Conservation (phyloP, 83 land plant genomes). For the Diphasiastrum complanatum region DNA sequence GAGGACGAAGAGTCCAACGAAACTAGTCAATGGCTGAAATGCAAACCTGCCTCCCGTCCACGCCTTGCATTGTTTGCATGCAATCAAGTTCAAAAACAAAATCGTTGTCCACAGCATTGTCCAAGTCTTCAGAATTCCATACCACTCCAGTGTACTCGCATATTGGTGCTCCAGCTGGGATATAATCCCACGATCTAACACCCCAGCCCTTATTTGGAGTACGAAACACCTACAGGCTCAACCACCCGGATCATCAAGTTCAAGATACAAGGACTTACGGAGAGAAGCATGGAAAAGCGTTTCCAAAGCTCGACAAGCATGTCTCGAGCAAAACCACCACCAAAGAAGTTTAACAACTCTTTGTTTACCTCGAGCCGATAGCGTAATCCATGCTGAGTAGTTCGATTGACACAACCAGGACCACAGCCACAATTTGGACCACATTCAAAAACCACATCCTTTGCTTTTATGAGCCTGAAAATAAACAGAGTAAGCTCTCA, state of each 20-base stretch:
- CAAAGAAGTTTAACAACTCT: slow-evolving; percentile 4
- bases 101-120: slow-evolving; percentile 36
- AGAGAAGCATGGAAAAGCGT: too few relatives aligned
- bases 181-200: slow-evolving; percentile 80
- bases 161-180: slow-evolving; percentile 87
- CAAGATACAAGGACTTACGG: too few relatives aligned
- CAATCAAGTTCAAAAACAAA: slow-evolving; percentile 92
- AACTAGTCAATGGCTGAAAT: background rate
- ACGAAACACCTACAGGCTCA: slow-evolving; percentile 65
- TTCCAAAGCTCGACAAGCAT: too few relatives aligned
- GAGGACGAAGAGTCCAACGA: too few relatives aligned
- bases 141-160: slow-evolving; percentile 78
- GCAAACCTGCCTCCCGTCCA: slow-evolving; percentile 80
- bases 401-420: slow-evolving; percentile 64
- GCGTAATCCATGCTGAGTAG: slow-evolving; percentile 64
- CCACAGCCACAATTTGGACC: slow-evolving; percentile 82
- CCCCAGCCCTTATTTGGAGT: slow-evolving; percentile 90
- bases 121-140: slow-evolving; percentile 54
- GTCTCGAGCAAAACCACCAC: slow-evolving; percentile 7
- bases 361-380: slow-evolving; percentile 87
- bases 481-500: background rate
- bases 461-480: slow-evolving; percentile 65
- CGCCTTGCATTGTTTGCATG: slow-evolving; percentile 76
- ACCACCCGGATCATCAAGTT: too few relatives aligned
- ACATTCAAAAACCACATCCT: slow-evolving; percentile 87